These are phyloP conservation scores for Phytophthora sojae DNA, from an alignment of 352 stramenopile species.

Conservation along the genomic window DNA sequence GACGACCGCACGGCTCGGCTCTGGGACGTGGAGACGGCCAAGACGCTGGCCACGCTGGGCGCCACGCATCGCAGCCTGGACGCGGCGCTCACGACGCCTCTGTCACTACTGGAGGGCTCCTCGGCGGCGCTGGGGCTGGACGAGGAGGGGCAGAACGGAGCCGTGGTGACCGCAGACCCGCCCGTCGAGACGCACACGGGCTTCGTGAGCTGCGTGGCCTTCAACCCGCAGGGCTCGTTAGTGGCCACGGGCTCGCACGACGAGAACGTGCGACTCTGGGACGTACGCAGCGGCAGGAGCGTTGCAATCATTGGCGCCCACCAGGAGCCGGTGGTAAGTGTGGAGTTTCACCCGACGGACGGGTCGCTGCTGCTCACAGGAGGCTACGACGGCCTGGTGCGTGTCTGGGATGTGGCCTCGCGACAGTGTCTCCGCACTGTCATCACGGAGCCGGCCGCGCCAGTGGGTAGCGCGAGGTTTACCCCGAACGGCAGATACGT, in stretches of 20 bases:
- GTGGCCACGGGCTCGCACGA: conserved; percentile 93
- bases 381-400: conserved; percentile 80
- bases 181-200: conserved; percentile 92
- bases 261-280: conserved; percentile 96
- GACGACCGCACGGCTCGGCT: conserved; percentile 96
- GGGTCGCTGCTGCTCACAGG: conserved; percentile 93
- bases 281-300: conserved; percentile 92
- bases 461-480: conserved; percentile 89
- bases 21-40: conserved; percentile 93
- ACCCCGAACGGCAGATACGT: conserved; percentile 95
- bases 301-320: conserved; percentile 93
- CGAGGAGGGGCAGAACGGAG: conserved; percentile 29
- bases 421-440: conserved; percentile 96
- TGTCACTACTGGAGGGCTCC: conserved; percentile 40
- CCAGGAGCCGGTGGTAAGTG: conserved; percentile 95
- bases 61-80: conserved; percentile 46
- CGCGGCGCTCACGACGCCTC: conserved; percentile 35
- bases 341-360: conserved; percentile 93
- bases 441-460: conserved; percentile 65
- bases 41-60: conserved; percentile 76
- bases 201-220: conserved; percentile 96
- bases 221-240: conserved; percentile 95
- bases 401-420: conserved; percentile 97
- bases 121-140: conserved; percentile 30
- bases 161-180: conserved; percentile 30